A percentile compares a stretch with the other conserved stretches of the same genome.
Evolutionary conservation across 192 early-diverging fungal species (phyloP).

Genomic region (Phycomyces nitens): DNA sequence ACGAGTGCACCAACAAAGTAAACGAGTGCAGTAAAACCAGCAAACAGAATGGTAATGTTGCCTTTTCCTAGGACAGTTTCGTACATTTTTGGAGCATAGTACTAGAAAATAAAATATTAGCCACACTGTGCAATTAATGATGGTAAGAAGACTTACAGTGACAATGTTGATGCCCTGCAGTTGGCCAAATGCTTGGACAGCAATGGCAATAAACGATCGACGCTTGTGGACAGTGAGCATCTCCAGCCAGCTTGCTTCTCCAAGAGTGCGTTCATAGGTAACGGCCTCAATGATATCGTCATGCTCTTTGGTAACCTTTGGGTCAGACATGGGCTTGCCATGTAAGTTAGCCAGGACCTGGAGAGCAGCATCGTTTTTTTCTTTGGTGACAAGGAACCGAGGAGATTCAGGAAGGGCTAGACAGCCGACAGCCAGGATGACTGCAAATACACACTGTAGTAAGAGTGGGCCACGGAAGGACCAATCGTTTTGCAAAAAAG

Average conservation of each 20-base stretch:
- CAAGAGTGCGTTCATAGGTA: constrained; percentile 37
- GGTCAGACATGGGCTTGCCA: constrained; percentile 20
- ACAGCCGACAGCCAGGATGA: constrained; percentile 64
- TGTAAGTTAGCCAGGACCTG: constrained; percentile 41
- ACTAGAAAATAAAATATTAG: constrained; percentile 6
- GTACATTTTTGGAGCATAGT: constrained; percentile 28
- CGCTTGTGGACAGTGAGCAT: constrained; percentile 30
- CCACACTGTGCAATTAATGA: not conserved
- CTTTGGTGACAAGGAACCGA: constrained; percentile 71
- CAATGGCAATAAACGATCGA: constrained; percentile 20
- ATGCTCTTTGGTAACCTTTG: constrained; percentile 56
- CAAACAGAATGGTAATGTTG: constrained; percentile 4
- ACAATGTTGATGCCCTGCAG: constrained; percentile 21
- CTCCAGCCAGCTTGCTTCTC: constrained; percentile 33
- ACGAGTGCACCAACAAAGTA: constrained; percentile 18
- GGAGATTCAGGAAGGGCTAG: constrained; percentile 80
- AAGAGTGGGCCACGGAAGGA: constrained; percentile 78
- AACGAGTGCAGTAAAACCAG: constrained; percentile 15
- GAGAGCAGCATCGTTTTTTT: constrained; percentile 59
- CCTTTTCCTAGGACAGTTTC: constrained; percentile 16
- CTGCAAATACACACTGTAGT: constrained; percentile 76
- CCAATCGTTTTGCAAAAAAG: constrained; percentile 38
- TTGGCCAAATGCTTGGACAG: constrained; percentile 23
- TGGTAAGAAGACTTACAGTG: constrained; percentile 9
- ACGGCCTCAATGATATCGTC: constrained; percentile 55